Evolutionary conservation across 2,329 filamentous ascomycete species (phyloP).

Genomic region (Tolypocladium guangdongense): DNA sequence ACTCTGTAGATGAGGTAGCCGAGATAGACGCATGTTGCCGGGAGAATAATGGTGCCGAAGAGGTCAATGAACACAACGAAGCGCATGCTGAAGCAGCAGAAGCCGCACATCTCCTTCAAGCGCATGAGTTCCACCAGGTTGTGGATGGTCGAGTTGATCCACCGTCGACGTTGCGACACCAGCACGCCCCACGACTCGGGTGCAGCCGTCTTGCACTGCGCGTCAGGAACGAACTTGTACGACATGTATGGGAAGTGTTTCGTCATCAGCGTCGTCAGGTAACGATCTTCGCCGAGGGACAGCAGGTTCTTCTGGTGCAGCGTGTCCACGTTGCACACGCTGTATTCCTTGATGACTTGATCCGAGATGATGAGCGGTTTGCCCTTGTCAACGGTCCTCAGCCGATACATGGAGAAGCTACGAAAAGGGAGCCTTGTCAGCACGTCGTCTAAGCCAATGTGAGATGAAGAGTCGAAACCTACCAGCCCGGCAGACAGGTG

Average conservation of each 20-base stretch:
- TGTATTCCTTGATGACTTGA: slow-evolving; percentile 77
- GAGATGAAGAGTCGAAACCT: slow-evolving; percentile 31
- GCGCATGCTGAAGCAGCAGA: slow-evolving; percentile 98
- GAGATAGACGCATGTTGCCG: slow-evolving; percentile 78
- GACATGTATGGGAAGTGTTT: slow-evolving; percentile 94
- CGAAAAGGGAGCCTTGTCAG: neutral
- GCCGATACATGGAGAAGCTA: slow-evolving; percentile 98
- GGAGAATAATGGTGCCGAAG: slow-evolving; percentile 82
- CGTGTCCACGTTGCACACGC: slow-evolving; percentile 81
- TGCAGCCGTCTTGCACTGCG: slow-evolving; percentile 85
- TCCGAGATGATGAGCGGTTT: slow-evolving; percentile 91
- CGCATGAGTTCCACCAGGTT: slow-evolving; percentile 86
- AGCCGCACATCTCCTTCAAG: slow-evolving; percentile 89
- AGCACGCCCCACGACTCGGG: slow-evolving; percentile 91
- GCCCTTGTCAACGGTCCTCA: slow-evolving; percentile 87
- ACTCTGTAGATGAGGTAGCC: slow-evolving; percentile 78
- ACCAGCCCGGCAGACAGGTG: slow-evolving; percentile 98
- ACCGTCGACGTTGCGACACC: slow-evolving; percentile 93
- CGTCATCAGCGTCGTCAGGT: slow-evolving; percentile 93
- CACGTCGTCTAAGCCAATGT: neutral
- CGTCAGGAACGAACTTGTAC: slow-evolving; percentile 91
- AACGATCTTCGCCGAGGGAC: slow-evolving; percentile 92
- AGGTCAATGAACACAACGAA: slow-evolving; percentile 94
- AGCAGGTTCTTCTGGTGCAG: slow-evolving; percentile 94
- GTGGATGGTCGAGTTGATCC: slow-evolving; percentile 99